Conservation (phyloP, 2,329 filamentous ascomycete species). For the Periconia sp. region DNA sequence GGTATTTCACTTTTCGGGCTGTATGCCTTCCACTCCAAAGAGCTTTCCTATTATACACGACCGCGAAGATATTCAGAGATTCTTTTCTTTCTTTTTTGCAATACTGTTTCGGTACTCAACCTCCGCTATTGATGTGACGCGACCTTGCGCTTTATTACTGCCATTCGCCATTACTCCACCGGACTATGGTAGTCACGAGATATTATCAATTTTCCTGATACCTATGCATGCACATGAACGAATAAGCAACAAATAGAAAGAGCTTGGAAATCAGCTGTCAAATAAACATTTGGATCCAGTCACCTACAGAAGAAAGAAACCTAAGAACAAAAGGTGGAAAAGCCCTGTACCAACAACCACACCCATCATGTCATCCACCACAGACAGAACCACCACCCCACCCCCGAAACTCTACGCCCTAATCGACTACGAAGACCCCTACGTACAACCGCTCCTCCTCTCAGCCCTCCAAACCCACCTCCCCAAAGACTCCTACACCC, state of each 20-base stretch:
- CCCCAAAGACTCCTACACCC: conserved; percentile 55
- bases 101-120: background rate
- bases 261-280: background rate
- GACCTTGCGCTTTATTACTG: background rate
- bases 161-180: background rate
- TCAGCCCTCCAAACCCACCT: conserved; percentile 68
- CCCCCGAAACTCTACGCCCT: conserved; percentile 62
- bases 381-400: background rate
- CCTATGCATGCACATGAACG: background rate
- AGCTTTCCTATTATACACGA: conserved; percentile 18
- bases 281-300: background rate
- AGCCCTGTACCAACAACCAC: background rate
- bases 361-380: background rate
- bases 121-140: background rate
- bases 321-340: background rate
- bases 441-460: conserved; percentile 84
- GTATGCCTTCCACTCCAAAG: conserved; percentile 16
- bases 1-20: conserved; percentile 18
- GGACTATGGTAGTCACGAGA: background rate
- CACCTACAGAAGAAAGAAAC: background rate
- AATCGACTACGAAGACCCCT: conserved; percentile 82
- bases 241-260: background rate
- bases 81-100: background rate
- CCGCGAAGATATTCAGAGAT: background rate
- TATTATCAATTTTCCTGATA: background rate